Base-by-base conservation (phyloP, 2,329 filamentous ascomycete species). In the Orbilia quercus region DNA sequence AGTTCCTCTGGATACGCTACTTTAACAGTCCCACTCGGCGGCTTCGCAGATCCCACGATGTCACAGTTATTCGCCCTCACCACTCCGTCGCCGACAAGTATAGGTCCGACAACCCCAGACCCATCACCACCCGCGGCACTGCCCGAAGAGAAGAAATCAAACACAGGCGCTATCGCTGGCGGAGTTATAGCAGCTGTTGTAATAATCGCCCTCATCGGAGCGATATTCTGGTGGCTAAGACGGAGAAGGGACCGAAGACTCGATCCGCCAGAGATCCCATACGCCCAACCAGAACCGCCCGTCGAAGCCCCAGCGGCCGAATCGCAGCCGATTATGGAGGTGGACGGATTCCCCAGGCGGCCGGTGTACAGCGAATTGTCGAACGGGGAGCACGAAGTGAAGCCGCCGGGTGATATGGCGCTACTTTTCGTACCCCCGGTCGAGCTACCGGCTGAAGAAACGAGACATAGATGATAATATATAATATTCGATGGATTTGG, bases 1-100 rank as follows among this genome's bases (percentile, higher is more conserved):
- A 69, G 64, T 25, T 54, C 64, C 0, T 48, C 55, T 5, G 64
- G 64, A 34, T 42, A 40, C 9, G 64, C 64, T 9, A 69, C 64
- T 28, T 20, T 69, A 38, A 69, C 55, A 54, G 55, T 34, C 14
- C 64, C 64, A 16, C 54, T 47, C 4, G 38, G 16, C 22, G 64
- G 64, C 5, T 69, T 60, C 31, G 55, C 64, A 42, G 40, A 38
- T 7, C 47, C 64, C 12, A 55, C 64, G 16, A 47, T 69, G 28
- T 55, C 64, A 12, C 18, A 54, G 23, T 20, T 69, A 22, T 69
- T 69, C 64, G 44, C 64, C 11, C 23, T 60, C 18, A 53, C 64
- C 36, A 50, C 64, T 11, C 48, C 59, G 25, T 34, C 59, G 1
- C 45, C 64, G n/a, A 69, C 54, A 25, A 22, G 42, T 7, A 69